Conservation (phyloP, 2,329 filamentous ascomycete species). For the Ilyonectria mors-panacis region DNA sequence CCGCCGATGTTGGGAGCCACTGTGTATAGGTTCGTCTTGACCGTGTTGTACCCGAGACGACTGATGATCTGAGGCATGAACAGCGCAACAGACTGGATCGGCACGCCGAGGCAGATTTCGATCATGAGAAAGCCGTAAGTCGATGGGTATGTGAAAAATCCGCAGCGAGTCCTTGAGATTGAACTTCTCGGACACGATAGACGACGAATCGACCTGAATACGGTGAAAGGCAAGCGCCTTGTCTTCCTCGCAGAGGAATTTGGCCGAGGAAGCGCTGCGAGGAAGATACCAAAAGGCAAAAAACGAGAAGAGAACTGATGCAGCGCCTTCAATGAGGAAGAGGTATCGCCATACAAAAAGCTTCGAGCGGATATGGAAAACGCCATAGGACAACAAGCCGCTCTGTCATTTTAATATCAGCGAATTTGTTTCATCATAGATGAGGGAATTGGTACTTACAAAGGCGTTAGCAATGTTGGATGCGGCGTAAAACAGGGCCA, state of each 20-base stretch:
- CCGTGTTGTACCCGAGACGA: constrained; percentile 62
- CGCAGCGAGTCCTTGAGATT: constrained; percentile 64
- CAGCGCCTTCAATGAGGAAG: constrained; percentile 68
- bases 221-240: constrained; percentile 78
- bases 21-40: constrained; percentile 83
- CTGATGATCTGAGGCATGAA: constrained; percentile 70
- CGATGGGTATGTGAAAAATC: constrained; percentile 66
- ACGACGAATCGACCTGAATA: constrained; percentile 81
- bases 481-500: constrained; percentile 81
- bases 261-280: constrained; percentile 72
- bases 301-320: constrained; percentile 72
- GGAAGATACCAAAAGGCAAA: constrained; percentile 81
- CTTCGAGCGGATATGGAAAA: constrained; percentile 62
- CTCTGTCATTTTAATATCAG: constrained; percentile 38
- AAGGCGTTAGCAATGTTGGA: constrained; percentile 78
- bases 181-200: constrained; percentile 69
- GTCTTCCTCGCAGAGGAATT: constrained; percentile 76
- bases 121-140: constrained; percentile 66
- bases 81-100: constrained; percentile 67
- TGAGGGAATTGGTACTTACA: not conserved
- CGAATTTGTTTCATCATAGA: not conserved
- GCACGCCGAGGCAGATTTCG: constrained; percentile 72
- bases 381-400: constrained; percentile 62
- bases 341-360: constrained; percentile 64
- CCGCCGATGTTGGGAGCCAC: constrained; percentile 85